phyloP scores from a whole-genome alignment of 2,329 filamentous ascomycete genomes.

The Tympanopsis confertula region DNA sequence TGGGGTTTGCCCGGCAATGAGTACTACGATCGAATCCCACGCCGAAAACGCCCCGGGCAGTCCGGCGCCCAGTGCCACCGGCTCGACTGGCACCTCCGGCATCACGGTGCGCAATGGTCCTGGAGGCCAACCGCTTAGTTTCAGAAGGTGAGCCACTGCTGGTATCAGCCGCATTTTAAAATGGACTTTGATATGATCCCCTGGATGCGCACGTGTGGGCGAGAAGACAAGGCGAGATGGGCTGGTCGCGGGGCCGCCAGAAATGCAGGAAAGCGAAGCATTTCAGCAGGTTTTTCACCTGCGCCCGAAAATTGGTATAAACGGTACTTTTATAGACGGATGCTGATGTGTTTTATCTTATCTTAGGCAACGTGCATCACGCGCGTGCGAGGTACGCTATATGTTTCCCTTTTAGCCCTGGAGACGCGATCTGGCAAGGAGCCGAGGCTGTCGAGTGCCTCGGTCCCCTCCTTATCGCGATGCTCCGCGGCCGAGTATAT shows the following conservation, averaged over 20 bases:
- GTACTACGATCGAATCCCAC: slow-evolving; percentile 15
- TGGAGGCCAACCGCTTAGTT: slow-evolving; percentile 5
- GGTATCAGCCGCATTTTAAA: no score
- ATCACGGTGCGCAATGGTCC: slow-evolving; percentile 17
- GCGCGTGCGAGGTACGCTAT: not conserved
- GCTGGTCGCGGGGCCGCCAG: not conserved
- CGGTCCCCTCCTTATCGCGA: not conserved
- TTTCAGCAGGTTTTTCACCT: no score
- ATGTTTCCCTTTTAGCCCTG: not conserved
- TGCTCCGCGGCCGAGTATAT: not conserved
- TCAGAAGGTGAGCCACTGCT: not conserved
- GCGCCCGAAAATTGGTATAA: no score
- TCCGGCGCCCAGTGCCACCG: slow-evolving; percentile 18
- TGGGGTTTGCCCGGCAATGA: slow-evolving; percentile 20
- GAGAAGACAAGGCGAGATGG: no score
- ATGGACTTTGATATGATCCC: no score
- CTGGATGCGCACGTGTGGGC: no score
- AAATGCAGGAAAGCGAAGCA: no score
- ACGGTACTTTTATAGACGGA: no score
- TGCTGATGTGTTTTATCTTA: not conserved
- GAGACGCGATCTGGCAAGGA: not conserved
- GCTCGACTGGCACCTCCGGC: slow-evolving; percentile 20
- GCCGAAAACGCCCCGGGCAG: slow-evolving; percentile 10
- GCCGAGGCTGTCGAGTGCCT: not conserved
- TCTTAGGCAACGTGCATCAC: slow-evolving; percentile 1